Percentiles rank a stretch among this genome's conserved stretches.
These are phyloP conservation scores for Ogataea nonfermentans DNA, from an alignment of 805 yeast species.

Conservation along the genomic window DNA sequence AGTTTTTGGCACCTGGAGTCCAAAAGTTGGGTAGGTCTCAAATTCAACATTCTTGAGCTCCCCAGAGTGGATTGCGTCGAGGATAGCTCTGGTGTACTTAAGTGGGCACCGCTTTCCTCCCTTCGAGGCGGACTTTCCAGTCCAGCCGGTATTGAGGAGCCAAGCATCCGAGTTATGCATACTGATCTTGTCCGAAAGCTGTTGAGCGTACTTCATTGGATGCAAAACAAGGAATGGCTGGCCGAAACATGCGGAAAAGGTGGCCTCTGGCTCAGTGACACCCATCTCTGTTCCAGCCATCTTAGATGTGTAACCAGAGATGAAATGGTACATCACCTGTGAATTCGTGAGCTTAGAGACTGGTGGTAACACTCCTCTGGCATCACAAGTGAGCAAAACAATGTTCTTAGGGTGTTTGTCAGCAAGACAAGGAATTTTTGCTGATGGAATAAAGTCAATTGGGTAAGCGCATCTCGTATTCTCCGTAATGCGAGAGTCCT, in stretches of 20 bases:
- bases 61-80: slow-evolving; percentile 93
- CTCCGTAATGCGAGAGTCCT: slow-evolving; percentile 80
- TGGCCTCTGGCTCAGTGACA: slow-evolving; percentile 96
- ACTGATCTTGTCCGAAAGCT: slow-evolving; percentile 89
- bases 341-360: slow-evolving; percentile 89
- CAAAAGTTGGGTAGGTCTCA: slow-evolving; percentile 84
- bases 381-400: slow-evolving; percentile 92
- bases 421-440: slow-evolving; percentile 92
- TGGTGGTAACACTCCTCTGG: slow-evolving; percentile 97
- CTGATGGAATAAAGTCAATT: slow-evolving; percentile 93
- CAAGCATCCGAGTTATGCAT: slow-evolving; percentile 90
- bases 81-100: slow-evolving; percentile 94
- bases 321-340: slow-evolving; percentile 98
- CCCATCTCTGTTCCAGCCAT: slow-evolving; percentile 99
- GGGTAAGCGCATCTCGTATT: slow-evolving; percentile 99
- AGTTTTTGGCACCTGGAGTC: slow-evolving; percentile 79
- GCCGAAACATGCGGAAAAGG: slow-evolving; percentile 98
- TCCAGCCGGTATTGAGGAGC: slow-evolving; percentile 98
- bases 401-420: slow-evolving; percentile 90
- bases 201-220: slow-evolving; percentile 97
- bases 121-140: slow-evolving; percentile 84
- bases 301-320: slow-evolving; percentile 97
- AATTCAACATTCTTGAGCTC: slow-evolving; percentile 74
- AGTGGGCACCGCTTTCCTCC: slow-evolving; percentile 98
- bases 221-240: slow-evolving; percentile 98